A percentile compares a stretch with the other conserved stretches of the same genome.
Conservation (phyloP, 371 early-diverging fungal species). For the Chytridiales sp. region DNA sequence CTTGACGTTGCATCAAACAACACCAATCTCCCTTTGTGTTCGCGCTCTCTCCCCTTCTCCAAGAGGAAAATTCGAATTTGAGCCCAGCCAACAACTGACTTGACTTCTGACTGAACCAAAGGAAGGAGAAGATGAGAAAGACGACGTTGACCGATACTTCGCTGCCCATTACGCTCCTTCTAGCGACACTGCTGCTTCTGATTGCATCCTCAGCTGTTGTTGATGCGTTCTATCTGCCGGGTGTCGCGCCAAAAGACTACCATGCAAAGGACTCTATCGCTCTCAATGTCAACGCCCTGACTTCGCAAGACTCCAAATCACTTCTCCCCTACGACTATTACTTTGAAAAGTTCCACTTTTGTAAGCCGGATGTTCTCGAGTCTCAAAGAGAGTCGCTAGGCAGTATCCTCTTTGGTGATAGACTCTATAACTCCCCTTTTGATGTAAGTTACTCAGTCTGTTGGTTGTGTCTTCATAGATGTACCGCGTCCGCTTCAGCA, state of each 20-base stretch:
- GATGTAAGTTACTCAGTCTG: constrained; percentile 52
- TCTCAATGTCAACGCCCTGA: constrained; percentile 85
- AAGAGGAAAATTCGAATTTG: no score
- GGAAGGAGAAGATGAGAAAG: no score
- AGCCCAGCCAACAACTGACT: no score
- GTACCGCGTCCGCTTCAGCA: no score
- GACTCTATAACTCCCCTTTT: constrained; percentile 83
- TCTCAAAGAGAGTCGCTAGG: constrained; percentile 84
- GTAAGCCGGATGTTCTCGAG: constrained; percentile 69
- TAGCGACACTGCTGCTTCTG: no score
- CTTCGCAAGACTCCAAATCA: constrained; percentile 59
- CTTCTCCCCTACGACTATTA: constrained; percentile 87
- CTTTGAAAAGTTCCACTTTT: constrained; percentile 85
- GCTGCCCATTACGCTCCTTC: no score
- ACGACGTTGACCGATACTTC: no score
- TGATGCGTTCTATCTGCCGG: constrained; percentile 82
- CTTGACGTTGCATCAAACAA: no score
- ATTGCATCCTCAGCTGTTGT: constrained; percentile 1
- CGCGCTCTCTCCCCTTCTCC: no score
- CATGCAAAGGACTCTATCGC: constrained; percentile 64
- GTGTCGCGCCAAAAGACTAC: constrained; percentile 91
- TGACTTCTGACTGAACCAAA: no score
- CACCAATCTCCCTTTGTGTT: no score
- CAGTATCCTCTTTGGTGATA: constrained; percentile 92
- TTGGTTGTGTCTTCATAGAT: no score